phyloP scores from a whole-genome alignment of 345 rosid species.

The Hibiscus trionum region DNA sequence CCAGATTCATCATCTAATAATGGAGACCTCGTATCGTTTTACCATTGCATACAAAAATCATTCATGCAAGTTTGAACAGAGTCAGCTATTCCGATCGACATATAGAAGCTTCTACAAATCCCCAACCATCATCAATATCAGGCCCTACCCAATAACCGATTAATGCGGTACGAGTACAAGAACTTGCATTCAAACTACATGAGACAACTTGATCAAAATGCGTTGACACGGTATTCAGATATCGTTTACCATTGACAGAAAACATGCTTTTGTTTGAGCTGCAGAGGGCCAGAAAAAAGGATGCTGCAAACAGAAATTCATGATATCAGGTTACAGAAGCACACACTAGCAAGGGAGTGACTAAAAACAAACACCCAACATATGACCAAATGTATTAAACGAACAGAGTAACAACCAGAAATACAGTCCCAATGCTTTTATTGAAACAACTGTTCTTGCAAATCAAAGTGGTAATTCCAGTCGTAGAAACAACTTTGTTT shows the following conservation, averaged over 20 bases:
- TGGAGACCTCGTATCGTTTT: neutral
- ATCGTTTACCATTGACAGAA: constrained; percentile 14
- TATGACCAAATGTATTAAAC: neutral
- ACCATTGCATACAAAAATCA: neutral
- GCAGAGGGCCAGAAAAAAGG: constrained; percentile 14
- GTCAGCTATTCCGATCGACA: constrained; percentile 28
- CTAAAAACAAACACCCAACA: neutral
- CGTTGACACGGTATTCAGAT: constrained; percentile 10
- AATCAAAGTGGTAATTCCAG: neutral
- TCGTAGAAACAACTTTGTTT: neutral
- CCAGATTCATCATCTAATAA: neutral
- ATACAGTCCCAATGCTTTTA: neutral
- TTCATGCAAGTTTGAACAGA: neutral
- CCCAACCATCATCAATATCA: constrained; percentile 72
- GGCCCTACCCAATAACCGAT: constrained; percentile 72
- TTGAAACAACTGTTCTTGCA: neutral
- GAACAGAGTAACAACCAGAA: neutral
- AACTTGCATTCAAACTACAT: constrained; percentile 27
- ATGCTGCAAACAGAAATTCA: constrained; percentile 24
- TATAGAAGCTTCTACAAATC: constrained; percentile 49
- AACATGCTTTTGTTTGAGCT: constrained; percentile 15
- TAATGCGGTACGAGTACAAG: constrained; percentile 25
- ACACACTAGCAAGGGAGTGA: neutral
- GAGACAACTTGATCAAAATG: constrained; percentile 23
- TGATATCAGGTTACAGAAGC: neutral